Base-by-base conservation (phyloP, 1,284 basidiomycete genomes). In the Leucoagaricus sp. region DNA sequence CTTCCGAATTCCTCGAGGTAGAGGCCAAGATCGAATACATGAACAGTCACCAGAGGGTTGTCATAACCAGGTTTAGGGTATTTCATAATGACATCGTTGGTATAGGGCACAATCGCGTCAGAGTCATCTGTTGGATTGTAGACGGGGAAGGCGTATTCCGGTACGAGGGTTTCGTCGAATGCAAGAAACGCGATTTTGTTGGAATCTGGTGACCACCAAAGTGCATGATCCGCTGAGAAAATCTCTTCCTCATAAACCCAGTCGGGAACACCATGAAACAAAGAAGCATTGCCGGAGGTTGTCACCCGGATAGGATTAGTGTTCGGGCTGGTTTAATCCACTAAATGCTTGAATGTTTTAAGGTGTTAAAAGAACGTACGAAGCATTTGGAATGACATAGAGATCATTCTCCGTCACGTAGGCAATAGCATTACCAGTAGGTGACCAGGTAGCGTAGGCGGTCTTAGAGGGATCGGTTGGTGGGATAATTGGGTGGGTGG, bases 171-270 rank as follows among this genome's bases (percentile, higher is more conserved):
- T 75, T 98, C 96, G 71, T 99, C 94, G 59, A 94, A 86, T 13
- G 84, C 76, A 40, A 98, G 83, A 75, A 89, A 99, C 0, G 94
- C 93, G 34, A 98, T 64, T 61, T 89, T 89, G 9, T 81, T 75
- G 0, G 89, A 88, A 63, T 91, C 85, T 0, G 95, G 95, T 26
- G 90, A 89, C 89, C 93, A 98, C 94, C 94, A 98, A 6, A 96
- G 76, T 0, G 94, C 88, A 50, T 73, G 86, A 64, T 94, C 86
- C 33, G 75, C 68, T 4, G 79, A 75, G 62, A 94, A 91, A 23
- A 98, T 84, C 69, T 98, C 95, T 71, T 98, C 95, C 71, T 98
- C 95, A 70, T 97, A 97, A 5, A 96, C 94, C 93, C 96, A 98
- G 71, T 97, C 94, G 0, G 94, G 93, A 0, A 98, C 89, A 5